A percentile compares a stretch with the other conserved stretches of the same genome.
Evolutionary conservation across 768 basidiomycete genomes (phyloP).

Genomic region (Phlegmacium glaucopus): DNA sequence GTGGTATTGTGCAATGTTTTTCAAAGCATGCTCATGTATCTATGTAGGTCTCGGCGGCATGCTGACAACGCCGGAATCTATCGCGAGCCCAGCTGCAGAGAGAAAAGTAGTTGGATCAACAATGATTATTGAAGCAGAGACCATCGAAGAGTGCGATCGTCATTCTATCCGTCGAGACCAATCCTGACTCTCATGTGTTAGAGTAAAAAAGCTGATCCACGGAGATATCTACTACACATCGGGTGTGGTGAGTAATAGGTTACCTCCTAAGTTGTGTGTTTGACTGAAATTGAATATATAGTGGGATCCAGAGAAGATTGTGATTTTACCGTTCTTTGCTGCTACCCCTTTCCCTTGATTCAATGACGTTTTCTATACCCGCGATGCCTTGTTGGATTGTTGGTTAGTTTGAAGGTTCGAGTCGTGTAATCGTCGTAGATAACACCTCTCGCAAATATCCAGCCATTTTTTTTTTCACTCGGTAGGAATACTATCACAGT

Average conservation of each 20-base stretch:
- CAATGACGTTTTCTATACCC: not conserved
- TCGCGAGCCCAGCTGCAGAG: slow-evolving; percentile 37
- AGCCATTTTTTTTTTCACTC: too few species aligned
- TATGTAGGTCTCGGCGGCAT: slow-evolving; percentile 54
- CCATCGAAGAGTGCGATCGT: slow-evolving; percentile 40
- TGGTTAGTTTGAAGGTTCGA: too few species aligned
- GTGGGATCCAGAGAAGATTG: slow-evolving; percentile 61
- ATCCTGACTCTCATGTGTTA: slow-evolving; percentile 9
- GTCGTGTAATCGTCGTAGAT: not conserved
- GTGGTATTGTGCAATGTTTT: not conserved
- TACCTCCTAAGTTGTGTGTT: not conserved
- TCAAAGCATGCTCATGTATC: not conserved
- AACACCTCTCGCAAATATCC: too few species aligned
- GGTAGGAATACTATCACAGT: too few species aligned
- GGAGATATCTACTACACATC: slow-evolving; percentile 39
- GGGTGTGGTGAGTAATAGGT: slow-evolving; percentile 28
- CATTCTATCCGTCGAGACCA: slow-evolving; percentile 14
- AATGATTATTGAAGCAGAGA: slow-evolving; percentile 52
- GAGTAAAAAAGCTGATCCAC: slow-evolving; percentile 37
- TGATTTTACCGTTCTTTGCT: slow-evolving; percentile 40
- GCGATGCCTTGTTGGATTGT: too few species aligned
- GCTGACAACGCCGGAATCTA: slow-evolving; percentile 56
- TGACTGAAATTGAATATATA: slow-evolving; percentile 17
- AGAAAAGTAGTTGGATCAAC: slow-evolving; percentile 62
- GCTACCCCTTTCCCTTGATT: slow-evolving; percentile 23